Conservation (phyloP, 1,284 basidiomycete species). For the Volvariella surrecta region DNA sequence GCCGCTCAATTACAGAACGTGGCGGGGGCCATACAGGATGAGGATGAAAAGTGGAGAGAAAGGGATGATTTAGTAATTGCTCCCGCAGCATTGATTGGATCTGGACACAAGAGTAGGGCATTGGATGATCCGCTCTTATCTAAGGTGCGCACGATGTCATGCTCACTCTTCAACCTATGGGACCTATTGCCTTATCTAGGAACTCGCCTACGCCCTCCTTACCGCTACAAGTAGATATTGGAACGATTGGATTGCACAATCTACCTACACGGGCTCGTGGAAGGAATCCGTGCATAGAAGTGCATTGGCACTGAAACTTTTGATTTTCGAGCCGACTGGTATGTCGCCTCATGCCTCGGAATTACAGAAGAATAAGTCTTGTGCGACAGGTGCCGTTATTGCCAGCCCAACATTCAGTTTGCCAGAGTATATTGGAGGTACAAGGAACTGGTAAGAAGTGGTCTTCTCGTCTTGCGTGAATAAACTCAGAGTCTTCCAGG, state of each 20-base stretch:
- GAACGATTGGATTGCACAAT: constrained; percentile 77
- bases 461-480: constrained; percentile 3
- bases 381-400: constrained; percentile 64
- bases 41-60: constrained; percentile 3
- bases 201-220: constrained; percentile 46
- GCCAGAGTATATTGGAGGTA: constrained; percentile 85
- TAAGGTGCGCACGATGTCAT: constrained; percentile 27
- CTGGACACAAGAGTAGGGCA: constrained; percentile 14
- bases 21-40: constrained; percentile 1
- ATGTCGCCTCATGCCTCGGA: constrained; percentile 10
- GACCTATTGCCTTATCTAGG: constrained; percentile 18
- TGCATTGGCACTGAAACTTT: constrained; percentile 79
- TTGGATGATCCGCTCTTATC: constrained; percentile 47
- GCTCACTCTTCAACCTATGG: neutral
- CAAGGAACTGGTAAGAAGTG: constrained; percentile 65
- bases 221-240: constrained; percentile 72
- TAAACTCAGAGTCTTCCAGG: constrained; percentile 26
- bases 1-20: neutral
- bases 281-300: constrained; percentile 85
- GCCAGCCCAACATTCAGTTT: constrained; percentile 91
- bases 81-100: neutral
- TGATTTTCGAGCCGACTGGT: constrained; percentile 82
- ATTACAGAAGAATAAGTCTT: neutral
- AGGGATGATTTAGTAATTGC: constrained; percentile 5
- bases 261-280: constrained; percentile 87